A percentile compares a stretch with the other conserved stretches of the same genome.
These are phyloP conservation scores for Epichloe hybrida DNA, from an alignment of 2,329 filamentous ascomycete genomes.

Conservation along the genomic window DNA sequence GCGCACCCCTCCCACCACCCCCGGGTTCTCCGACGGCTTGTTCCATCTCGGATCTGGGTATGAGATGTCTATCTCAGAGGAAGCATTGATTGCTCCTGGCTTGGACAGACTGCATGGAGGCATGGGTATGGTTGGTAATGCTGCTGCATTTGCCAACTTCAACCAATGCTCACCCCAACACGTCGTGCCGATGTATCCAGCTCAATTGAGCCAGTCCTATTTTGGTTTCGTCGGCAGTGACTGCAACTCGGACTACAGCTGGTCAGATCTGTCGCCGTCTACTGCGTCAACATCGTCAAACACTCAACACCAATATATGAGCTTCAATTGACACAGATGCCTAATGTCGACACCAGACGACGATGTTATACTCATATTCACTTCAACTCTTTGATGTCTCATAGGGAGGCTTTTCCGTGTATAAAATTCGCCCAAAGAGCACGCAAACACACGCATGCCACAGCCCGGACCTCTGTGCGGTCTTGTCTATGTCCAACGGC, in stretches of 20 bases:
- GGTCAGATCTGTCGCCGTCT: constrained; percentile 30
- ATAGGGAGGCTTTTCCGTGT: background rate
- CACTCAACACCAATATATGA: constrained; percentile 10
- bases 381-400: background rate
- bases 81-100: constrained; percentile 34
- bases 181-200: constrained; percentile 3
- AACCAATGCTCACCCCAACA: constrained; percentile 26
- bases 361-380: background rate
- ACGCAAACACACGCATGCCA: background rate
- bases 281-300: constrained; percentile 20
- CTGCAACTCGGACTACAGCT: constrained; percentile 32
- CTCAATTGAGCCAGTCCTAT: constrained; percentile 29
- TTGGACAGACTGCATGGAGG: constrained; percentile 31
- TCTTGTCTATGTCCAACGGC: background rate
- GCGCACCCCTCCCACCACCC: constrained; percentile 40
- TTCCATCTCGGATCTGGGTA: constrained; percentile 26
- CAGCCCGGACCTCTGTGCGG: background rate
- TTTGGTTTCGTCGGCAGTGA: constrained; percentile 24
- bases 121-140: constrained; percentile 29
- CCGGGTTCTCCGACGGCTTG: constrained; percentile 30
- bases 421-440: background rate
- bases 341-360: background rate
- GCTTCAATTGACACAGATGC: constrained; percentile 12
- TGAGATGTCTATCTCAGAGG: constrained; percentile 29
- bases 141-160: constrained; percentile 31